phyloP scores from a whole-genome alignment of 1,139 yeast genomes.

The Sugiyamaella grinbergsii region DNA sequence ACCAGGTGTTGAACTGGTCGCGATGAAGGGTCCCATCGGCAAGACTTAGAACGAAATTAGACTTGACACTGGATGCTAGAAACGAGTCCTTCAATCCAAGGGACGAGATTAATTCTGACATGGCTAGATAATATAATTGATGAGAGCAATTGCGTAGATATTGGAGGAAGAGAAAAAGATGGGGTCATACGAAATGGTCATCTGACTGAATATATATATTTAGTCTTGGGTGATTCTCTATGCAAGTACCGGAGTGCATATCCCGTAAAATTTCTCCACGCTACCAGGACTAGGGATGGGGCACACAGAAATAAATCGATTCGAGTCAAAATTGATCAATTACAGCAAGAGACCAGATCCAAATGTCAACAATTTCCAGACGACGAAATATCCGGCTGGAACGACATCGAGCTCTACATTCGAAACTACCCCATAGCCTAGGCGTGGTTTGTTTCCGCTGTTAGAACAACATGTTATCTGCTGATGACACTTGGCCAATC shows the following conservation, averaged over 20 bases:
- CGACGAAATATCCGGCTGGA: too few relatives aligned
- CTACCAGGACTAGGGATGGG: too few relatives aligned
- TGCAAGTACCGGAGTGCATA: too few relatives aligned
- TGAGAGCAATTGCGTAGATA: slow-evolving; percentile 3
- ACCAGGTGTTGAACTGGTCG: slow-evolving; percentile 22
- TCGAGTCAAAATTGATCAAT: slow-evolving; percentile 2
- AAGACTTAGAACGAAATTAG: slow-evolving; percentile 10
- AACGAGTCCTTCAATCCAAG: slow-evolving; percentile 7
- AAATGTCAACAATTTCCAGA: background rate
- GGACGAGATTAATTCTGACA: slow-evolving; percentile 13
- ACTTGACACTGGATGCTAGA: slow-evolving; percentile 2
- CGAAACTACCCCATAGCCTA: too few relatives aligned
- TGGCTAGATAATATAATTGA: background rate
- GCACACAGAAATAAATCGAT: too few relatives aligned
- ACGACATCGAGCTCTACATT: too few relatives aligned
- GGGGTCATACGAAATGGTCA: too few relatives aligned
- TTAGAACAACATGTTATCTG: slow-evolving; percentile 15
- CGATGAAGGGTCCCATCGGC: slow-evolving; percentile 16
- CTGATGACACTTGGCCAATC: slow-evolving; percentile 27
- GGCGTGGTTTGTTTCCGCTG: too few relatives aligned
- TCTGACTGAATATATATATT: too few relatives aligned
- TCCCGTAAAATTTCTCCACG: too few relatives aligned
- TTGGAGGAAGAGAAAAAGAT: too few relatives aligned
- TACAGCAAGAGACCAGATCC: background rate
- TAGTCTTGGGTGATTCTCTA: too few relatives aligned